These are phyloP conservation scores for Ustilago lituana DNA, from an alignment of 1,284 basidiomycete species.

Conservation along the genomic window DNA sequence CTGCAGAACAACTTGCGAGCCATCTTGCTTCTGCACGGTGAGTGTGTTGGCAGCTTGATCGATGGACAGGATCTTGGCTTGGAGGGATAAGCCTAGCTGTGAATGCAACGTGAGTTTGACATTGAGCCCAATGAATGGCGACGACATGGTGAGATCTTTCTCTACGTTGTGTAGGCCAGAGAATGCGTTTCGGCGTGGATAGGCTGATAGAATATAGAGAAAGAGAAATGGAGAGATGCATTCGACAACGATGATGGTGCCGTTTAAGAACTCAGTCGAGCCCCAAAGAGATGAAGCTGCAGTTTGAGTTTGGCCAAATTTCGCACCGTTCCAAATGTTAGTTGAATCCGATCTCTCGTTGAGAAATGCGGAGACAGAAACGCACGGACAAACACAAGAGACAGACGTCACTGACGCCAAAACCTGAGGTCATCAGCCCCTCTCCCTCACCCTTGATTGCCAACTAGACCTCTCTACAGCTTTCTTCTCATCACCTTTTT, in stretches of 20 bases:
- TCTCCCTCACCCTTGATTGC: background rate
- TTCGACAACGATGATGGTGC: background rate
- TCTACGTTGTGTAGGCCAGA: too few relatives aligned
- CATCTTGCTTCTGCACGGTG: constrained; percentile 44
- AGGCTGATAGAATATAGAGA: too few relatives aligned
- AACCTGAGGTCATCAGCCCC: constrained; percentile 19
- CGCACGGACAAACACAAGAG: constrained; percentile 2
- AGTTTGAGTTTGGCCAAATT: background rate
- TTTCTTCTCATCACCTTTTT: background rate
- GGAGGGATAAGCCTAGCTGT: constrained; percentile 14
- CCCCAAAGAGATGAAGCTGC: too few relatives aligned
- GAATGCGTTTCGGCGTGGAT: too few relatives aligned
- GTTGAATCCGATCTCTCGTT: constrained; percentile 1
- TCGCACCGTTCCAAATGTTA: background rate
- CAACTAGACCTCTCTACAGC: background rate
- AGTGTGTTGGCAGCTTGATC: constrained; percentile 41
- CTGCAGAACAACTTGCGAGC: constrained; percentile 25
- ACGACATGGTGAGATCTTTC: constrained; percentile 19
- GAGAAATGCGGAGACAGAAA: background rate
- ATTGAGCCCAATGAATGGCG: constrained; percentile 39
- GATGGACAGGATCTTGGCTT: constrained; percentile 45
- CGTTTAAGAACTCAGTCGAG: background rate
- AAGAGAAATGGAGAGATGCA: background rate
- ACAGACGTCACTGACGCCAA: constrained; percentile 10
- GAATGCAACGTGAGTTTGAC: constrained; percentile 46